Conservation (phyloP, 2,329 filamentous ascomycete species). For the Berkeleyomyces basicola region DNA sequence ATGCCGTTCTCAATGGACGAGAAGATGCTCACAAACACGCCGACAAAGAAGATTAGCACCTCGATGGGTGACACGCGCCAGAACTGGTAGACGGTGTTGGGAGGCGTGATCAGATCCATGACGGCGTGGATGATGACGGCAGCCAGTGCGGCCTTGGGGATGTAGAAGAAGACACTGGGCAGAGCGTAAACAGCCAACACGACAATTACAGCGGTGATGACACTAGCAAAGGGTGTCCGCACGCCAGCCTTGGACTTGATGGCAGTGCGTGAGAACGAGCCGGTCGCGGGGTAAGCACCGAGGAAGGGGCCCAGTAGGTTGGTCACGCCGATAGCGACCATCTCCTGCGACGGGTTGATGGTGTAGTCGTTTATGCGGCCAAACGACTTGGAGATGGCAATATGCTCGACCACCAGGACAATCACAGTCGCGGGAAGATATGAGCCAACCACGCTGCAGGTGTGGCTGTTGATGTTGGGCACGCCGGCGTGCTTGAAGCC, state of each 20-base stretch:
- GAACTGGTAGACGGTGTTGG: conserved; percentile 71
- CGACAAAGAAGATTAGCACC: conserved; percentile 69
- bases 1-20: conserved; percentile 70
- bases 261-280: conserved; percentile 78
- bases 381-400: conserved; percentile 70
- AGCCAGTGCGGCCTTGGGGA: conserved; percentile 57
- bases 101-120: conserved; percentile 68
- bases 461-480: conserved; percentile 40
- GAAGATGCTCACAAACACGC: conserved; percentile 72
- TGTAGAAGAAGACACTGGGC: conserved; percentile 75
- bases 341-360: conserved; percentile 63
- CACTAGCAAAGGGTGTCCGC: conserved; percentile 68
- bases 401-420: conserved; percentile 65
- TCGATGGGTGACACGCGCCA: conserved; percentile 75
- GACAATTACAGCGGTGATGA: conserved; percentile 69
- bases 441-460: conserved; percentile 45
- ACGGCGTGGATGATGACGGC: conserved; percentile 87
- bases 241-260: conserved; percentile 93
- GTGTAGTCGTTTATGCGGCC: conserved; percentile 67
- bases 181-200: conserved; percentile 72
- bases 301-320: conserved; percentile 66
- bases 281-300: conserved; percentile 71
- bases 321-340: conserved; percentile 59
- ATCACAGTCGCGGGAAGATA: conserved; percentile 61
- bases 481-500: conserved; percentile 58